Base-by-base conservation (phyloP, 176 grass and related monocot genomes). In the Chloris gayana region DNA sequence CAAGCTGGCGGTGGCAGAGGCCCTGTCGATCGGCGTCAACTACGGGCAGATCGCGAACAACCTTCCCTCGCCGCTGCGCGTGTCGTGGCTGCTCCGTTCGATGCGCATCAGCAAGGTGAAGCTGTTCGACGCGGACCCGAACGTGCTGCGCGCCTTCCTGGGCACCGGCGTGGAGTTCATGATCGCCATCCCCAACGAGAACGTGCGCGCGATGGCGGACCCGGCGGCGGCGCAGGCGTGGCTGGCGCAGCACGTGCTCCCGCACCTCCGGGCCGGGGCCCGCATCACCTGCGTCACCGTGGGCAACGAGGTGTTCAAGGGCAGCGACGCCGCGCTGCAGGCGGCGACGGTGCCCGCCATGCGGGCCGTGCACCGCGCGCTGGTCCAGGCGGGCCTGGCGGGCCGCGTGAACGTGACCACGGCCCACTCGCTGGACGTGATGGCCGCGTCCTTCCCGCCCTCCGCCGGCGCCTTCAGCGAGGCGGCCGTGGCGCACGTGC, bases 1-100 rank as follows among this genome's bases (percentile, higher is more conserved):
- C 57, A 81, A 10, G 29, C 14, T 64, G 24, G 24, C 42, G 2
- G 81, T 7, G 3, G 81, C 74, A 4, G 85, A 73, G 9, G 34
- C 62, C 14, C 53, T 85, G 65, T 84, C 82, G 25, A 87, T 92
- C 60, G 93, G 93, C 37, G 84, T 95, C 31, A 95, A 95, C 74
- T 95, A 95, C 51, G 93, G 93, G 25, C 93, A 95, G 67, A 73
- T 95, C 67, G 93, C 89, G 24, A 84, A 90, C 78, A 90, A 95
- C 74, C 85, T 95, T 2, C 93, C 93, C 0, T 73, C 89, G 33
- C 93, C 87, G 25, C 34, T 59, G 15, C 78, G 59, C 22, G 93
- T 95, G 19, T 88, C 84, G 33, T 77, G 58, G 47, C 82, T 95
- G 58, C 82, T 95, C 74, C 85, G 86, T 5, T 92, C 93, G 17